Evolutionary conservation across 148 eudicot genomes (phyloP).

Genomic region (Chenopodium album): DNA sequence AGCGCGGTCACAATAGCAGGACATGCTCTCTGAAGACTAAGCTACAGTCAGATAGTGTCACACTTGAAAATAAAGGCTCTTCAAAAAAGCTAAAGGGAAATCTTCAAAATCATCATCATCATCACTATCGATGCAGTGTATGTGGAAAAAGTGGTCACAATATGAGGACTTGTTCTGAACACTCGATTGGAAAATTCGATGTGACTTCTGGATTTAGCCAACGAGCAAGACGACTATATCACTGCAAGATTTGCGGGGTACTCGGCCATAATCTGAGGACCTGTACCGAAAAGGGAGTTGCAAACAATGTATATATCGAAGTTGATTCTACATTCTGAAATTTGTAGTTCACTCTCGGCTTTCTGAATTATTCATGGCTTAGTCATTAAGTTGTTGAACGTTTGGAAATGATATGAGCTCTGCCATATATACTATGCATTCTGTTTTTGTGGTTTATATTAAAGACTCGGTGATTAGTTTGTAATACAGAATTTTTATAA

Average conservation of each 20-base stretch:
- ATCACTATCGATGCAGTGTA: constrained; percentile 19
- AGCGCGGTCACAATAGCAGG: constrained; percentile 29
- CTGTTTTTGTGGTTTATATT: neutral
- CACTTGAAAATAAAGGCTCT: neutral
- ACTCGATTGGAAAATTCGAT: neutral
- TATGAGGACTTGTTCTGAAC: constrained; percentile 15
- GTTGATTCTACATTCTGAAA: neutral
- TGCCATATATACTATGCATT: neutral
- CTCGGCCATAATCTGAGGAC: constrained; percentile 70
- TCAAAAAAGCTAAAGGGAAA: neutral
- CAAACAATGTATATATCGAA: neutral
- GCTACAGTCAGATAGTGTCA: neutral
- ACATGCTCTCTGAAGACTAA: constrained; percentile 17
- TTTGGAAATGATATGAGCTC: neutral
- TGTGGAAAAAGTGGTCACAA: constrained; percentile 32
- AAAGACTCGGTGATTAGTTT: too few relatives aligned
- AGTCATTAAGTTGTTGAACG: neutral
- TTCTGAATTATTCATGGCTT: neutral
- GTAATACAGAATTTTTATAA: too few relatives aligned
- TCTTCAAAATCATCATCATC: constrained; percentile 5
- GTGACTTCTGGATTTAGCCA: neutral
- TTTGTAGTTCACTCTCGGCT: neutral
- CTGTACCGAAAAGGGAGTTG: constrained; percentile 28
- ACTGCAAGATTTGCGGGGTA: constrained; percentile 54
- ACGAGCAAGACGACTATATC: constrained; percentile 24